Base-by-base conservation (phyloP, 1,139 yeast species). In the Saccharomyces hybrid region DNA sequence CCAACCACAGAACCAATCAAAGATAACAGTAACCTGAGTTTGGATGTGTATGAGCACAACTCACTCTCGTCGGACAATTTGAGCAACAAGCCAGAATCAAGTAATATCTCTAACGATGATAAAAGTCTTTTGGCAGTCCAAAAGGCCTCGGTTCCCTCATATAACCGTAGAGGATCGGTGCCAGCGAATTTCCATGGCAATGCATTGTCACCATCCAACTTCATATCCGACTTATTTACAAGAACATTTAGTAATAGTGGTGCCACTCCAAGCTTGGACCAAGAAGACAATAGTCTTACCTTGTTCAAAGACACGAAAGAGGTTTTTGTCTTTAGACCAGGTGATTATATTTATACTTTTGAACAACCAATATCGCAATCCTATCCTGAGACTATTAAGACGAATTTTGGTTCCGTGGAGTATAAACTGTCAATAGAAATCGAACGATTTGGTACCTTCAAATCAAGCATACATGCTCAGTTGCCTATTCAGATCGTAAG, bases 301-400 rank as follows among this genome's bases (percentile, higher is more conserved):
- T 8, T 8, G 8, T 38, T 13, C 44, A 38, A 38, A 38, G 44
- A 38, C 13, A 5, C 44, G 6, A 38, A 38, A 16, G 44, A 38
- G n/a, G 44, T 38, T 38, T 38, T 38, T 38, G 11, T 16, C 8
- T 38, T 38, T 20, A 11, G 75, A 46, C 88, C 95, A 0, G 98
- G 97, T 27, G 96, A 88, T 64, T 93, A 93, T 65, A 77, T 88
- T 51, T 93, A 90, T 73, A 87, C 87, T 60, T 91, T 93, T 66
- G 98, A 93, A 70, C 88, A 89, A 55, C 85, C 96, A 2, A 76
- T 93, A 46, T 91, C 88, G 4, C 82, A 91, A 6, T 81, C 88
- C 9, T 74, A 85, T 47, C 97, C 97, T 0, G 99, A 93, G 69
- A 69, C 95, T 0, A 80, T 87, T 11, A 70, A 75, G 34, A 88